Conservation (phyloP, 257 asterid genomes). For the Perilla frutescens region DNA sequence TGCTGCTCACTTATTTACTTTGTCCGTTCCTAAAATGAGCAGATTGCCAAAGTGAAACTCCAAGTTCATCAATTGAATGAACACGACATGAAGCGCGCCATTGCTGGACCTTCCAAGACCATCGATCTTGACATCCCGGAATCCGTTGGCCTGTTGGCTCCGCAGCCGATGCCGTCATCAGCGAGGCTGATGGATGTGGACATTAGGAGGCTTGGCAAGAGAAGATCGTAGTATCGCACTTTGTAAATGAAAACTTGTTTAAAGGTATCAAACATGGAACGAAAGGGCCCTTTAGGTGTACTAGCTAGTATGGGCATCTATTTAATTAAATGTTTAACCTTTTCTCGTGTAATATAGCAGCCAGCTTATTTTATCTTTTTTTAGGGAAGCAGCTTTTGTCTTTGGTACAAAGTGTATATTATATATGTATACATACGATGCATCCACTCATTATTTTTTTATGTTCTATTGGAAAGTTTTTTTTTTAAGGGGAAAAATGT, state of each 20-base stretch:
- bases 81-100: constrained; percentile 67
- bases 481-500: no score
- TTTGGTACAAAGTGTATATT: no score
- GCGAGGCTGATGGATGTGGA: constrained; percentile 82
- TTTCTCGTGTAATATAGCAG: background rate
- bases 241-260: constrained; percentile 29
- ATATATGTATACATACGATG: no score
- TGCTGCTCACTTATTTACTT: constrained; percentile 1
- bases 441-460: no score
- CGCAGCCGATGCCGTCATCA: constrained; percentile 55
- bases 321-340: background rate
- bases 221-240: constrained; percentile 46
- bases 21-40: constrained; percentile 30
- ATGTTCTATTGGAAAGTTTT: no score
- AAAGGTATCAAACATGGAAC: background rate
- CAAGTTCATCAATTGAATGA: constrained; percentile 64
- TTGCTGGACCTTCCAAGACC: constrained; percentile 67
- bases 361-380: background rate
- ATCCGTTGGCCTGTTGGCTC: constrained; percentile 73
- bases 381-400: background rate
- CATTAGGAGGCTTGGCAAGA: constrained; percentile 77
- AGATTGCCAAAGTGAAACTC: constrained; percentile 69
- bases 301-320: background rate
- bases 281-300: background rate
- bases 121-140: constrained; percentile 94